Evolutionary conservation across 768 basidiomycete genomes (phyloP).

Genomic region (Lactifluus hygrophoroides): DNA sequence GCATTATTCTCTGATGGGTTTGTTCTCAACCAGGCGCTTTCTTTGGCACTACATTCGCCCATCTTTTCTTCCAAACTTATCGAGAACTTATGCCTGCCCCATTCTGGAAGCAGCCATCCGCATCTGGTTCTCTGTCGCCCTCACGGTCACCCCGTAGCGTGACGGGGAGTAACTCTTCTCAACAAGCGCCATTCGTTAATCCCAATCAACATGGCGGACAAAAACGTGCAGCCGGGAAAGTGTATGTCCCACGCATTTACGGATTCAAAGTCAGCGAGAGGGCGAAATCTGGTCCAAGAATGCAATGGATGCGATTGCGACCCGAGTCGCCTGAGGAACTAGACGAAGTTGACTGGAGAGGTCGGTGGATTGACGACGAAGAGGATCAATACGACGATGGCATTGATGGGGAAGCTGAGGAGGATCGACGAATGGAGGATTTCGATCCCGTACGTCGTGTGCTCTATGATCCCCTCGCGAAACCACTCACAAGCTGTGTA

Average conservation of each 20-base stretch:
- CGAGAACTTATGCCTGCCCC: conserved; percentile 91
- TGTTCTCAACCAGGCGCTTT: conserved; percentile 66
- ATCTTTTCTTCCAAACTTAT: conserved; percentile 97
- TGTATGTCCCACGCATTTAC: conserved; percentile 90
- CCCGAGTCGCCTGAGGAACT: conserved; percentile 75
- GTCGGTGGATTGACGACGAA: conserved; percentile 78
- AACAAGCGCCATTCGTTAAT: conserved; percentile 59
- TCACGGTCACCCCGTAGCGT: conserved; percentile 45
- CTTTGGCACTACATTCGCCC: conserved; percentile 98
- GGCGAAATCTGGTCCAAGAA: conserved; percentile 89
- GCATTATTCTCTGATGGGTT: neutral
- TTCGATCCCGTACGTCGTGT: conserved; percentile 62
- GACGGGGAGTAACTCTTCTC: conserved; percentile 40
- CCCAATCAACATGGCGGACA: conserved; percentile 87
- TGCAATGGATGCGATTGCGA: conserved; percentile 91
- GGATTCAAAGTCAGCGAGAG: conserved; percentile 97
- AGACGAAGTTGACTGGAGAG: conserved; percentile 85
- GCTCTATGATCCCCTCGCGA: neutral
- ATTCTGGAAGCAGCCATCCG: conserved; percentile 68
- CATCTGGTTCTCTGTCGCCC: conserved; percentile 43
- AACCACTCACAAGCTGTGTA: conserved; percentile 3
- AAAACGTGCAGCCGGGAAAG: conserved; percentile 75
- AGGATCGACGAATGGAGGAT: conserved; percentile 76
- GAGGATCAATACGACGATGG: conserved; percentile 59
- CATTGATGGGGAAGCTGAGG: conserved; percentile 32